Base-by-base conservation (phyloP, 2,329 filamentous ascomycete species). In the Plectosphaerella sp. region DNA sequence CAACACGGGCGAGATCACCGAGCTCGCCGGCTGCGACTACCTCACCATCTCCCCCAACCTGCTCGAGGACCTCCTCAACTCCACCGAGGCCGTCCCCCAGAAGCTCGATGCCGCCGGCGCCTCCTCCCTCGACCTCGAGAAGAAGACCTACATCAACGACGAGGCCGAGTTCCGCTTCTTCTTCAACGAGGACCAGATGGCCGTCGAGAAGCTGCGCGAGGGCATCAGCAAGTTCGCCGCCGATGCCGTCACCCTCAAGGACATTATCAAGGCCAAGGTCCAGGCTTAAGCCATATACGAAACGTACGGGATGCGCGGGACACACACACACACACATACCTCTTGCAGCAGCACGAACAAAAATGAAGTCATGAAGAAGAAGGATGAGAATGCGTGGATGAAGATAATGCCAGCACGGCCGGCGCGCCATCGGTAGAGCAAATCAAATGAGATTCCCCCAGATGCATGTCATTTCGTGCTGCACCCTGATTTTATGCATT, bases 161-260 rank as follows among this genome's bases (percentile, higher is more conserved):
- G 94, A 99, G 84, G 66, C 91, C 50, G 68, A 75, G 48, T 99
- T 97, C 92, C 91, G 94, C 73, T 99, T 97, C 81, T 89, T 92
- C 77, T 96, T 99, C 86, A 99, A 99, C 83, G 94, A 99, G 83
- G 91, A 99, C 69, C 88, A 93, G 74, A 99, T 99, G 94, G 94
- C 90, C 58, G 91, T 96, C 61, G 92, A 97, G 87, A 99, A 99
- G 88, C 86, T 99, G 64, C 89, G 92, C 57, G 94, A 99, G 79
- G 94, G 94, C 76, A 99, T 99, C 82, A 95, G 90, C 82, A 97
- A 97, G 80, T 99, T 99, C 68, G 93, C 94, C 54, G 94, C 94
- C 63, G 94, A 99, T 68, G 92, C 94, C 62, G 78, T 92, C 61
- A 96, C 91, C 55, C 86, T 99, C 65, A 97, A 97, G 88, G 82